Percentiles rank a stretch among this genome's conserved stretches.
phyloP scores from a whole-genome alignment of 2,329 filamentous ascomycete species.

The Boeremia exigua region DNA sequence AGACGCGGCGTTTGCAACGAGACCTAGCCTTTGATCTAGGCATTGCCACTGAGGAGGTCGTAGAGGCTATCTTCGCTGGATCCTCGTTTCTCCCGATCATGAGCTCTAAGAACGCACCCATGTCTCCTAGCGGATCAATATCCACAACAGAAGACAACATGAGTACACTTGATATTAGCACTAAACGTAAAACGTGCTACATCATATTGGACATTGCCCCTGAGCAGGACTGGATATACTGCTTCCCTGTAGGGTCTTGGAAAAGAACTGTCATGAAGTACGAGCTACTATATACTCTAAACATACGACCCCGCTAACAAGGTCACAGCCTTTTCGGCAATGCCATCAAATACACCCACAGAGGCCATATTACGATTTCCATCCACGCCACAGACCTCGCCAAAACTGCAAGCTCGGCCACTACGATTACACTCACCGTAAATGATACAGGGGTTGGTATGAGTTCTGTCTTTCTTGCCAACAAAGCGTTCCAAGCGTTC shows the following conservation, averaged over 20 bases:
- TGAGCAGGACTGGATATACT: slow-evolving; percentile 51
- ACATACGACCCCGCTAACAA: not conserved
- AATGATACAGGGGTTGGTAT: slow-evolving; percentile 45
- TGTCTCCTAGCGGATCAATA: slow-evolving; percentile 12
- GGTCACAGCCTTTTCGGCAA: slow-evolving; percentile 39
- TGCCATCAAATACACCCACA: slow-evolving; percentile 44
- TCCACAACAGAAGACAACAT: slow-evolving; percentile 2
- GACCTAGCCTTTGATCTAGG: slow-evolving; percentile 30
- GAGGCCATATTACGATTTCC: slow-evolving; percentile 39
- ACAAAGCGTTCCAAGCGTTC: slow-evolving; percentile 44
- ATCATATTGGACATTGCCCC: slow-evolving; percentile 35
- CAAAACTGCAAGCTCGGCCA: slow-evolving; percentile 6
- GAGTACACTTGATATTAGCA: not conserved
- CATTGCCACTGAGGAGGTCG: slow-evolving; percentile 30
- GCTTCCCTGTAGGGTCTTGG: slow-evolving; percentile 47
- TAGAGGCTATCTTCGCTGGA: slow-evolving; percentile 36
- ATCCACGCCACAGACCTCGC: slow-evolving; percentile 21
- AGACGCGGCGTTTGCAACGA: slow-evolving; percentile 21
- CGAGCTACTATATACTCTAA: not conserved
- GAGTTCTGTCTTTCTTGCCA: slow-evolving; percentile 40
- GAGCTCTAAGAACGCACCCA: slow-evolving; percentile 11
- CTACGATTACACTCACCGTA: slow-evolving; percentile 44
- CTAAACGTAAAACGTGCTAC: slow-evolving; percentile 29
- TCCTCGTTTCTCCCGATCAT: slow-evolving; percentile 41
- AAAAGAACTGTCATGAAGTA: slow-evolving; percentile 45